Conservation (phyloP, 352 stramenopile genomes). For the Thraustochytrium aureum region DNA sequence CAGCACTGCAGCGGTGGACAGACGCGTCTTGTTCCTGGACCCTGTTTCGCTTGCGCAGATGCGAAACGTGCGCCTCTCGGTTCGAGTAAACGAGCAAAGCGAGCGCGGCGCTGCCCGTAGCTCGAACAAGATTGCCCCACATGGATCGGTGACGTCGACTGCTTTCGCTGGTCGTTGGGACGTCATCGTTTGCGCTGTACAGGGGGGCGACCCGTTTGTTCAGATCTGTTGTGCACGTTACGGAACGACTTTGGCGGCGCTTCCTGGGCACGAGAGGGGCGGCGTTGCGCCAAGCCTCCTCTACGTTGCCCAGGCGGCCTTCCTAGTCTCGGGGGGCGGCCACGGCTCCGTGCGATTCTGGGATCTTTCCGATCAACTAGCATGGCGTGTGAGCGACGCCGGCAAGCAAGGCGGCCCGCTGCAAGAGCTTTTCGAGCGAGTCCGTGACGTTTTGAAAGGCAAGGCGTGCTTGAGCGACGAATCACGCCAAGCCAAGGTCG, state of each 20-base stretch:
- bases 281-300: neutral
- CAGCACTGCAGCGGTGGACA: conserved; percentile 12
- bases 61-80: neutral
- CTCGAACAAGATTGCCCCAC: no score
- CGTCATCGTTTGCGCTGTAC: conserved; percentile 9
- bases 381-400: neutral
- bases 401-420: neutral
- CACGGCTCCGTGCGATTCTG: conserved; percentile 2
- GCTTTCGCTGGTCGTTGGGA: conserved; percentile 15
- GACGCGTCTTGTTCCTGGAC: neutral
- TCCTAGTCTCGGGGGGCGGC: conserved; percentile 1
- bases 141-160: neutral
- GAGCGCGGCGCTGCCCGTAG: neutral
- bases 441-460: neutral
- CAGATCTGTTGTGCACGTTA: conserved; percentile 25
- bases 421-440: neutral
- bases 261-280: neutral
- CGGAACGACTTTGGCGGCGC: neutral
- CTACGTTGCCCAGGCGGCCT: conserved; percentile 21
- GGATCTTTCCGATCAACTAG: conserved; percentile 39
- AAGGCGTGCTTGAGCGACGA: neutral
- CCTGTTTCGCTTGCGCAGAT: neutral
- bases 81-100: no score
- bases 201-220: neutral
- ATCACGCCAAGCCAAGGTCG: neutral